These are phyloP conservation scores for Murraya koenigii DNA, from an alignment of 345 rosid genomes.

Conservation along the genomic window DNA sequence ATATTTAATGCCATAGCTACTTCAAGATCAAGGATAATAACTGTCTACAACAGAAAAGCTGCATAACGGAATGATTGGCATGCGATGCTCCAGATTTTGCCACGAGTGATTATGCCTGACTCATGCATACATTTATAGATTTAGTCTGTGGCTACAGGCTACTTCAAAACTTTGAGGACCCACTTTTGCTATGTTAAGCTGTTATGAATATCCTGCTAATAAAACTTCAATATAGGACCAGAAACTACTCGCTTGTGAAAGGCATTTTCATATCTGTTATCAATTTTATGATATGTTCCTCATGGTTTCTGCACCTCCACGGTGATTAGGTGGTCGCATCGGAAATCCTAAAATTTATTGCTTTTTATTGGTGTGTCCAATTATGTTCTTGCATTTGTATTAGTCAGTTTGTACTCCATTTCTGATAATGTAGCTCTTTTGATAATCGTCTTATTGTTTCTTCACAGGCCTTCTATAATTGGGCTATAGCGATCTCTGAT, in stretches of 20 bases:
- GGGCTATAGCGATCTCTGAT: constrained; percentile 99
- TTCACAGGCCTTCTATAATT: constrained; percentile 93
- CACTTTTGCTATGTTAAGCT: not conserved
- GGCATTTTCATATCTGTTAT: not conserved
- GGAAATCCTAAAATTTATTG: not conserved
- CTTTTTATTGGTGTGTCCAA: not conserved
- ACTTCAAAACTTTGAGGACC: not conserved
- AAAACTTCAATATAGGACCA: not conserved
- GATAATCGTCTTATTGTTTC: constrained; percentile 15
- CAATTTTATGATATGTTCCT: not conserved
- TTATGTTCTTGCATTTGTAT: not conserved
- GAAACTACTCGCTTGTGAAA: not conserved
- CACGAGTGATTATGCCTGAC: not conserved
- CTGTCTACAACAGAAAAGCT: constrained; percentile 1
- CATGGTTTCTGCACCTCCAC: not conserved
- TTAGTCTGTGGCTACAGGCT: not conserved
- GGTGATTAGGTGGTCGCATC: not conserved
- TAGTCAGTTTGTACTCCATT: not conserved
- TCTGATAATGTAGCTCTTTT: not conserved
- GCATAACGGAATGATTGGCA: not conserved
- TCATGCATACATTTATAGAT: not conserved
- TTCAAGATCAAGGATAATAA: constrained; percentile 5
- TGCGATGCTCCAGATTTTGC: not conserved
- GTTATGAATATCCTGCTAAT: not conserved
- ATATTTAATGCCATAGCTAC: not conserved